These are phyloP conservation scores for Amesomyces nigricolor DNA, from an alignment of 2,329 filamentous ascomycete species.

Conservation along the genomic window DNA sequence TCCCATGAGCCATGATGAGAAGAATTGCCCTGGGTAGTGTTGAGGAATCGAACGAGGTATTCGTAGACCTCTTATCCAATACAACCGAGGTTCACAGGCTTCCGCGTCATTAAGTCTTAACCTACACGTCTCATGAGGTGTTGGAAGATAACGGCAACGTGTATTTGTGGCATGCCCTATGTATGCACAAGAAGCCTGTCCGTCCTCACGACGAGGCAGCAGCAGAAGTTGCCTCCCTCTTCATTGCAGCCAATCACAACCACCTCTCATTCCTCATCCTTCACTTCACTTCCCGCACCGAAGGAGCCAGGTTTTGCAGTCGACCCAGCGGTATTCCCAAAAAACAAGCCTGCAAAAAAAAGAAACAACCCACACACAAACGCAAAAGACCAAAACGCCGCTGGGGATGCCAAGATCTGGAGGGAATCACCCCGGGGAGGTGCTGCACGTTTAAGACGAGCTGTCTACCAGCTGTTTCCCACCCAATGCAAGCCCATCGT, in stretches of 20 bases:
- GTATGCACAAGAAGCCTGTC: background rate
- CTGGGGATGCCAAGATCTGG: background rate
- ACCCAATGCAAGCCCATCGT: background rate
- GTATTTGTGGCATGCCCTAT: background rate
- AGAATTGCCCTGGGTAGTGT: too few relatives aligned
- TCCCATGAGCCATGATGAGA: too few relatives aligned
- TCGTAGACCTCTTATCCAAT: too few relatives aligned
- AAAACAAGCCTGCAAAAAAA: conserved; percentile 2
- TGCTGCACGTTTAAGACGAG: background rate
- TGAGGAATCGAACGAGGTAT: too few relatives aligned
- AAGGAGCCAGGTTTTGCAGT: background rate
- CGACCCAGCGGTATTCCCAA: background rate
- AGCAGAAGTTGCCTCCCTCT: background rate
- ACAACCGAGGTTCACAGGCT: too few relatives aligned
- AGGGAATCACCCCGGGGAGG: background rate
- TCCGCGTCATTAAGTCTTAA: too few relatives aligned
- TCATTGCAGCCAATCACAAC: background rate
- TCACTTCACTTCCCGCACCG: background rate
- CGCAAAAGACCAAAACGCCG: conserved; percentile 10
- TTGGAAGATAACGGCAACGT: background rate
- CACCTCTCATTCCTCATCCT: background rate
- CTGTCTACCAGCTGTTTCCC: background rate
- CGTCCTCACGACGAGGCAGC: background rate
- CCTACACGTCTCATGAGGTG: background rate
- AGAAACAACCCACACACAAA: background rate